phyloP scores from a whole-genome alignment of 2,329 filamentous ascomycete species.

The Penicillium sp. region DNA sequence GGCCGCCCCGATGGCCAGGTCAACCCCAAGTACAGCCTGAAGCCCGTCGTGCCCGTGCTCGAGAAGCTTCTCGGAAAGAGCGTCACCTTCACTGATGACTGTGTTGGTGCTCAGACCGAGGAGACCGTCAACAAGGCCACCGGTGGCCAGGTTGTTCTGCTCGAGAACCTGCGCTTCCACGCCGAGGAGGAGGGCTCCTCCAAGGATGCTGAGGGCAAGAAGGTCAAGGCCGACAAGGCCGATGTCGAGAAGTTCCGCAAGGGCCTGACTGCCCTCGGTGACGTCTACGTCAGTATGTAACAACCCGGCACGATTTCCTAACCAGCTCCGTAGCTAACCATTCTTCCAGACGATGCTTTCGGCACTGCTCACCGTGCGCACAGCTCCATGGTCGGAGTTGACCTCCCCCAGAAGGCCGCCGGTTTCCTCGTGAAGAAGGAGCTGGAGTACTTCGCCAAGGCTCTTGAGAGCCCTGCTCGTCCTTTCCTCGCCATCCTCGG shows the following conservation, averaged over 20 bases:
- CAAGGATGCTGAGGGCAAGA: slow-evolving; percentile 93
- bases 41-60: slow-evolving; percentile 86
- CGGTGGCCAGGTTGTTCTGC: slow-evolving; percentile 79
- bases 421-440: slow-evolving; percentile 99
- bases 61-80: slow-evolving; percentile 84
- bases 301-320: not conserved
- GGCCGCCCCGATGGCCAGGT: slow-evolving; percentile 88
- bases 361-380: slow-evolving; percentile 97
- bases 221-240: slow-evolving; percentile 94
- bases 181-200: slow-evolving; percentile 95
- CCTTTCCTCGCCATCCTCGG: slow-evolving; percentile 99
- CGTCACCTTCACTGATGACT: slow-evolving; percentile 88
- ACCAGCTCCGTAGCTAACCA: not conserved
- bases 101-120: slow-evolving; percentile 86
- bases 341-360: slow-evolving; percentile 81
- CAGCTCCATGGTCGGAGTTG: slow-evolving; percentile 97
- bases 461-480: slow-evolving; percentile 86
- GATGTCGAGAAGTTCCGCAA: slow-evolving; percentile 93
- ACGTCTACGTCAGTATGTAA: slow-evolving; percentile 87
- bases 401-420: slow-evolving; percentile 93
- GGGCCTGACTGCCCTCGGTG: slow-evolving; percentile 88
- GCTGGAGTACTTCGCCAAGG: slow-evolving; percentile 98
- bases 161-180: slow-evolving; percentile 99
- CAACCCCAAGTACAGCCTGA: slow-evolving; percentile 92
- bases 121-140: slow-evolving; percentile 80